phyloP scores from a whole-genome alignment of 2,329 filamentous ascomycete genomes.

The Aspergillus tanneri region DNA sequence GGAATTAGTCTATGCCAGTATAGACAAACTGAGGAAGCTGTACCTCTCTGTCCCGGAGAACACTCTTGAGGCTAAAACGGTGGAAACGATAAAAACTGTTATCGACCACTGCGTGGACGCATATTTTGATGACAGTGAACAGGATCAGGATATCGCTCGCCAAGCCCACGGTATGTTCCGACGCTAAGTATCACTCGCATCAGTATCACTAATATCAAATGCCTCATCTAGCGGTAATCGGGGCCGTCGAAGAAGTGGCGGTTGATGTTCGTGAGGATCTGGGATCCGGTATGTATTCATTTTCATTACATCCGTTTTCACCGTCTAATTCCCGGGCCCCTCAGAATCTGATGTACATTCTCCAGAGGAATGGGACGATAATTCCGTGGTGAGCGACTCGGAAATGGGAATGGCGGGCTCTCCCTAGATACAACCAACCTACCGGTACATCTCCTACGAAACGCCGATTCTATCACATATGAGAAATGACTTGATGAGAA shows the following conservation, averaged over 20 bases:
- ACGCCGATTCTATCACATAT: constrained; percentile 24
- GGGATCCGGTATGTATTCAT: constrained; percentile 37
- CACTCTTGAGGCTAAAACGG: constrained; percentile 35
- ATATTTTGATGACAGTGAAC: constrained; percentile 39
- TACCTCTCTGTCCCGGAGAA: constrained; percentile 29
- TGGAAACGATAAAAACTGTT: constrained; percentile 39
- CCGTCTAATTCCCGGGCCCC: constrained; percentile 22
- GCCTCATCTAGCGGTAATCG: constrained; percentile 31
- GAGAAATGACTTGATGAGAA: constrained; percentile 29
- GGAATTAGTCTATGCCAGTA: constrained; percentile 31
- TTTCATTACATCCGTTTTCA: constrained; percentile 18
- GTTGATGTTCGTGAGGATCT: constrained; percentile 41
- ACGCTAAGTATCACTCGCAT: too few relatives aligned
- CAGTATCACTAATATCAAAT: too few relatives aligned
- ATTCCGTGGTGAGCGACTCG: constrained; percentile 44
- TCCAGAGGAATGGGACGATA: constrained; percentile 44
- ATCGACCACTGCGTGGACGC: constrained; percentile 39
- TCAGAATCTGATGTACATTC: constrained; percentile 43
- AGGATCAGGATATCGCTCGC: constrained; percentile 35
- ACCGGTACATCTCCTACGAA: not conserved
- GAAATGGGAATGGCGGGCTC: constrained; percentile 40
- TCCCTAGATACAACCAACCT: constrained; percentile 26
- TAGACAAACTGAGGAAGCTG: constrained; percentile 34
- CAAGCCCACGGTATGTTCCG: constrained; percentile 36
- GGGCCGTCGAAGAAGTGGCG: constrained; percentile 36